A percentile compares a stretch with the other conserved stretches of the same genome.
These are phyloP conservation scores for Aurinia saxatilis DNA, from an alignment of 345 rosid genomes.

Conservation along the genomic window DNA sequence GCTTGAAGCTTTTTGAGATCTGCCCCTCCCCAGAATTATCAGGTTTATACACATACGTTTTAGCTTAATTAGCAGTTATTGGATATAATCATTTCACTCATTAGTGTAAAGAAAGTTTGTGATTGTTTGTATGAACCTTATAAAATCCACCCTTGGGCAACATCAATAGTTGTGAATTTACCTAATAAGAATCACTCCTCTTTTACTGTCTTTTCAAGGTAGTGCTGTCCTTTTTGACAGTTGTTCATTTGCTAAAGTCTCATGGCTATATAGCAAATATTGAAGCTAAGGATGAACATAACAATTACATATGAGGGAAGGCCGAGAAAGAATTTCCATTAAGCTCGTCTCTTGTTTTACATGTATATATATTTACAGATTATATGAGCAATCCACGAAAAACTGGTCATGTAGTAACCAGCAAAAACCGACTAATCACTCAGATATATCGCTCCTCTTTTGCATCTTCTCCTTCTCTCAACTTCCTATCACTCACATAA, in stretches of 20 bases:
- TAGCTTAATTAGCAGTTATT: neutral
- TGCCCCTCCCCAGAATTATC: neutral
- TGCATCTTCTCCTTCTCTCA: neutral
- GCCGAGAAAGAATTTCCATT: slow-evolving; percentile 8
- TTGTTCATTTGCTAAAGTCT: too few relatives aligned
- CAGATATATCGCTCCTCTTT: neutral
- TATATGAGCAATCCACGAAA: neutral
- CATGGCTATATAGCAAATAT: neutral
- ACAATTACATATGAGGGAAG: slow-evolving; percentile 1
- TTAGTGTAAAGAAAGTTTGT: slow-evolving; percentile 1
- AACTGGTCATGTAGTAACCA: slow-evolving; percentile 18
- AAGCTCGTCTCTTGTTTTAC: slow-evolving; percentile 7
- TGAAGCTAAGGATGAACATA: slow-evolving; percentile 4
- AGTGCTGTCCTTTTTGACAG: too few relatives aligned
- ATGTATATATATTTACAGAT: neutral
- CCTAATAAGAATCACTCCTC: neutral
- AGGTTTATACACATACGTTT: slow-evolving; percentile 7
- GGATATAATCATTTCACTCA: neutral
- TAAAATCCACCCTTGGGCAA: slow-evolving; percentile 1
- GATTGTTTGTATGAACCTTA: slow-evolving; percentile 1
- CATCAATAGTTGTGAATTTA: neutral
- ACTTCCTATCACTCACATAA: slow-evolving; percentile 22
- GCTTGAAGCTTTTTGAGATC: neutral
- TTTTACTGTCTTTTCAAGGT: too few relatives aligned
- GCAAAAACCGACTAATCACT: slow-evolving; percentile 18